phyloP scores from a whole-genome alignment of 2,329 filamentous ascomycete genomes.

The Phialemoniopsis sp. region DNA sequence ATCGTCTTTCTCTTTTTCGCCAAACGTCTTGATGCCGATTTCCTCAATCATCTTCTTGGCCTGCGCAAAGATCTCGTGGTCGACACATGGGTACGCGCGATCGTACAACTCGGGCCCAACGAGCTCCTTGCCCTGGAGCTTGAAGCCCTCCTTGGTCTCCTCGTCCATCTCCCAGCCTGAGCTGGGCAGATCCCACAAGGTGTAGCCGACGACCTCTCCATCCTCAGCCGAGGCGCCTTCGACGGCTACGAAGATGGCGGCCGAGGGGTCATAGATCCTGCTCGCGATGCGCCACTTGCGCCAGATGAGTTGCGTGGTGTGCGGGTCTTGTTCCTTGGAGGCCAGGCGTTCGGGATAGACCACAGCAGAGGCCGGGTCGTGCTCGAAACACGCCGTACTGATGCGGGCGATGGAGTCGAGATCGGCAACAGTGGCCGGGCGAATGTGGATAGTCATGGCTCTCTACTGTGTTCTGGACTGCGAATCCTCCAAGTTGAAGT shows the following conservation, averaged over 20 bases:
- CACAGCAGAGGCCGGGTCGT: constrained; percentile 10
- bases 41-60: too few species aligned
- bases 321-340: constrained; percentile 3
- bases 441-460: constrained; percentile 19
- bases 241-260: constrained; percentile 12
- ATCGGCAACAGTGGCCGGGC: constrained; percentile 17
- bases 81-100: not conserved
- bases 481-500: too few species aligned
- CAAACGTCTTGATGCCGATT: too few species aligned
- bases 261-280: constrained; percentile 6
- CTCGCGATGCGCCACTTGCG: constrained; percentile 8
- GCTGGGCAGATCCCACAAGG: constrained; percentile 12
- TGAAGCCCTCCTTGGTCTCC: constrained; percentile 6
- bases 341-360: constrained; percentile 10
- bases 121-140: constrained; percentile 3
- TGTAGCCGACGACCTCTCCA: constrained; percentile 11
- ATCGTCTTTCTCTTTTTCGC: not conserved
- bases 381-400: constrained; percentile 16
- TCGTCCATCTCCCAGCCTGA: constrained; percentile 7
- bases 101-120: constrained; percentile 9
- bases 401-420: constrained; percentile 15
- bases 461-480: too few species aligned
- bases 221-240: constrained; percentile 3
- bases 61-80: too few species aligned
- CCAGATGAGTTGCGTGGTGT: constrained; percentile 9